These are phyloP conservation scores for Ormosia semicastrata DNA, from an alignment of 306 rosid genomes.

Conservation along the genomic window DNA sequence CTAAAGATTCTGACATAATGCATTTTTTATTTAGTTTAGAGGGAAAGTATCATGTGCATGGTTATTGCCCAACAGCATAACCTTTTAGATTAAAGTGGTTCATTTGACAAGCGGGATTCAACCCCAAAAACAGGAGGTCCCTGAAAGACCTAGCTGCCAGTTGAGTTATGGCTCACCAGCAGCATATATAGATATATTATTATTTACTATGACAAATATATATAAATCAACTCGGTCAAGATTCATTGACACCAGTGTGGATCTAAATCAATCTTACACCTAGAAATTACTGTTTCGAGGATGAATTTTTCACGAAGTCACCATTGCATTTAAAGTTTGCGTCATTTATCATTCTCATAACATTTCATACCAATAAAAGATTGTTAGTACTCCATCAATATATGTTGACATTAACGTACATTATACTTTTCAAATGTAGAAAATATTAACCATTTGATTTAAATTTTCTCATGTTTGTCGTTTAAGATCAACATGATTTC, in stretches of 20 bases:
- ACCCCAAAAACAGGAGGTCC: background rate
- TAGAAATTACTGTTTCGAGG: background rate
- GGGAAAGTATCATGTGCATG: background rate
- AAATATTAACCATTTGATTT: background rate
- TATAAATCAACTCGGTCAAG: background rate
- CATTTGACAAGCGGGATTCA: background rate
- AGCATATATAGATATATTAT: background rate
- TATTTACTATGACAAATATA: background rate
- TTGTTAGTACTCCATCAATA: background rate
- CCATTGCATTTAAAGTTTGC: too few species aligned
- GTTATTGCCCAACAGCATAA: background rate
- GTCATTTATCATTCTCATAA: background rate
- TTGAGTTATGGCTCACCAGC: background rate
- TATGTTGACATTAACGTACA: background rate
- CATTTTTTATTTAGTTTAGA: background rate
- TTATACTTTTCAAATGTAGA: background rate
- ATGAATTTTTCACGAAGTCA: background rate
- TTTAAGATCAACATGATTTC: background rate
- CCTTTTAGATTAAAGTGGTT: slow-evolving; percentile 11
- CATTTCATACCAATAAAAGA: background rate
- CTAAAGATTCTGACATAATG: background rate
- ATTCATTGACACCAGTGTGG: background rate
- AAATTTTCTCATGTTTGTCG: background rate
- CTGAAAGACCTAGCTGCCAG: slow-evolving; percentile 1
- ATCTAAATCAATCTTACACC: background rate